Conservation (phyloP, 2,329 filamentous ascomycete genomes). For the Aspergillus ochraceoroseus region DNA sequence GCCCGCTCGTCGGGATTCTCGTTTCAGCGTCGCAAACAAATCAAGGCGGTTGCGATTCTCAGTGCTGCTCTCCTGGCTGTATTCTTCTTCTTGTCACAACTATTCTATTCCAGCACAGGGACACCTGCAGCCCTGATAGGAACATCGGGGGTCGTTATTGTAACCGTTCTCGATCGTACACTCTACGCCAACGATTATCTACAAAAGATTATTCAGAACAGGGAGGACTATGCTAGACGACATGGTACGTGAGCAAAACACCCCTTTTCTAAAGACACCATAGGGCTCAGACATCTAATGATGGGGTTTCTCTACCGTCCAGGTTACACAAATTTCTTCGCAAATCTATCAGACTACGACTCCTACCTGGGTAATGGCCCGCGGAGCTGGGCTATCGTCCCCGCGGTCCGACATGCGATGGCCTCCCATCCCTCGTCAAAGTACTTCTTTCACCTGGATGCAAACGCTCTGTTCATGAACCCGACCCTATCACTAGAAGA, state of each 20-base stretch:
- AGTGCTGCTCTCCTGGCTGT: conserved; percentile 54
- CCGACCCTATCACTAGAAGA: conserved; percentile 63
- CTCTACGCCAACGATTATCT: conserved; percentile 63
- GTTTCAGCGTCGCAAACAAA: conserved; percentile 54
- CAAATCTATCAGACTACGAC: conserved; percentile 67
- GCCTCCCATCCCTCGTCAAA: conserved; percentile 68
- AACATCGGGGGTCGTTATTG: conserved; percentile 61
- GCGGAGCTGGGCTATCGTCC: conserved; percentile 60
- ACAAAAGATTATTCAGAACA: conserved; percentile 71
- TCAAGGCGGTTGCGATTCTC: conserved; percentile 56
- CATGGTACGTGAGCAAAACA: conserved; percentile 64
- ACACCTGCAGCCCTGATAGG: conserved; percentile 28
- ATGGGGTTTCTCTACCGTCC: background rate
- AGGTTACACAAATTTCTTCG: conserved; percentile 86
- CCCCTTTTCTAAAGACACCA: background rate
- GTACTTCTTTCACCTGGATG: conserved; percentile 83
- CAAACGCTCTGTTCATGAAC: conserved; percentile 85
- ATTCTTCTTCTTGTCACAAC: conserved; percentile 56
- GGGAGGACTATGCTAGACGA: conserved; percentile 74
- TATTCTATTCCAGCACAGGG: conserved; percentile 31
- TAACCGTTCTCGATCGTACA: conserved; percentile 73
- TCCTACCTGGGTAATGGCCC: conserved; percentile 41
- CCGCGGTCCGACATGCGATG: conserved; percentile 84
- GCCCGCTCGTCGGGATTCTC: conserved; percentile 44
- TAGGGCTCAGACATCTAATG: background rate